Base-by-base conservation (phyloP, 2,329 filamentous ascomycete species). In the Diaporthe vaccinii region DNA sequence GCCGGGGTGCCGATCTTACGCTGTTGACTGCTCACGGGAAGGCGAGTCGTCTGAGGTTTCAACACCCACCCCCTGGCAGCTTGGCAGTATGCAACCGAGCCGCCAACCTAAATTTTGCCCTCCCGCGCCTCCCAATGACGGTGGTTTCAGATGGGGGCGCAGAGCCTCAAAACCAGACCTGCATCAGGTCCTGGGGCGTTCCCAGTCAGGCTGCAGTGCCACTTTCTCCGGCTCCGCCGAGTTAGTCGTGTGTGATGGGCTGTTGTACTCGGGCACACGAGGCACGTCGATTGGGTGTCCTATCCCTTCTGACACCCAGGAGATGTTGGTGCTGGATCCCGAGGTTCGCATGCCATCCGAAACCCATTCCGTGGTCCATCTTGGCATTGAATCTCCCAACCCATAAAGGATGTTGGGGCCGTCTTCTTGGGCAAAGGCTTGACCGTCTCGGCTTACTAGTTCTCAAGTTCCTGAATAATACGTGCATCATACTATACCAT, bases 121-220 rank as follows among this genome's bases (percentile, higher is more conserved):
- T 39, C 36, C 36, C 34, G 8, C 34, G 34, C 8, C 34, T 34
- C 34, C 46, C n/a, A 69, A 46, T 69, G 31, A 15, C 3, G 34
- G 8, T 55, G 20, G 65, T 69, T 69, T 69, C 65, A 69, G 49
- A 51, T 36, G 46, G 34, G 22, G 15, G 31, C 17, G 65, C 65
- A 69, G 65, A 69, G 65, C 65, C 65, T 69, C 65, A 69, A 69
- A 69, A 34, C n/a, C 34, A 49, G 65, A 41, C 65, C 65, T 69
- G 65, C 65, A 55, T 69, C 65, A 69, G 46, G 65, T 41, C 65
- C 49, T 20, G 49, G 65, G 65, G 41, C 34, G 46, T 41, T 15
- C 49, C 65, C 34, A 41, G 65, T 55, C 49, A 55, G 65, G 65
- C 65, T 68, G 65, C 46, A 39, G 65, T 53, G 65, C 65, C 65